Evolutionary conservation across 495 filamentous ascomycete genomes (phyloP).

Genomic region (Daldinia vernicosa): DNA sequence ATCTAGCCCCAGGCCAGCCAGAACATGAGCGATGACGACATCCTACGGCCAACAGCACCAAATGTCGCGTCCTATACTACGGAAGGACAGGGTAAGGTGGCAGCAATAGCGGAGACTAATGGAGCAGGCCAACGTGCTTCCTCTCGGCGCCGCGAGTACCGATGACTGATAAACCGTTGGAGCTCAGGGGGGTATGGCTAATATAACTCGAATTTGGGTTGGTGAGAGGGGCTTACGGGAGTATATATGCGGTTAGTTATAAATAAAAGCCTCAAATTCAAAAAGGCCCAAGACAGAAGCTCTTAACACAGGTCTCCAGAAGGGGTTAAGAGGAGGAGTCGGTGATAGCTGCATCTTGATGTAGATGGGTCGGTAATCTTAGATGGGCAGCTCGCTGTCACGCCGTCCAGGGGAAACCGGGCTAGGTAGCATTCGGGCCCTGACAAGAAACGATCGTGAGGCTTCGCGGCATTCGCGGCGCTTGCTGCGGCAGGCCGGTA

Average conservation of each 20-base stretch:
- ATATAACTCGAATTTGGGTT: neutral
- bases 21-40: conserved; percentile 20
- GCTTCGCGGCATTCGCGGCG: conserved; percentile 19
- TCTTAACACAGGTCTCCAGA: conserved; percentile 7
- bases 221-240: neutral
- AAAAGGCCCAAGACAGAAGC: neutral
- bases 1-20: neutral
- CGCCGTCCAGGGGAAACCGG: conserved; percentile 15
- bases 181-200: conserved; percentile 1
- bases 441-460: conserved; percentile 13
- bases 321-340: conserved; percentile 6
- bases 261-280: conserved; percentile 5
- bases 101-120: conserved; percentile 17
- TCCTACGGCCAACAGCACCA: conserved; percentile 6
- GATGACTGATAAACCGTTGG: conserved; percentile 10
- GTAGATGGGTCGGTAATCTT: conserved; percentile 30
- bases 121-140: conserved; percentile 11
- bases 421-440: conserved; percentile 8
- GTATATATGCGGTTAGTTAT: conserved; percentile 7
- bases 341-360: neutral
- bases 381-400: conserved; percentile 29
- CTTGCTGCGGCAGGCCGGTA: conserved; percentile 16
- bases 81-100: conserved; percentile 7
- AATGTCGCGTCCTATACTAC: conserved; percentile 9
- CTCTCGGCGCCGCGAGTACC: conserved; percentile 23